Evolutionary conservation across 768 basidiomycete species (phyloP).

Genomic region (Boletus pseudopeckii): DNA sequence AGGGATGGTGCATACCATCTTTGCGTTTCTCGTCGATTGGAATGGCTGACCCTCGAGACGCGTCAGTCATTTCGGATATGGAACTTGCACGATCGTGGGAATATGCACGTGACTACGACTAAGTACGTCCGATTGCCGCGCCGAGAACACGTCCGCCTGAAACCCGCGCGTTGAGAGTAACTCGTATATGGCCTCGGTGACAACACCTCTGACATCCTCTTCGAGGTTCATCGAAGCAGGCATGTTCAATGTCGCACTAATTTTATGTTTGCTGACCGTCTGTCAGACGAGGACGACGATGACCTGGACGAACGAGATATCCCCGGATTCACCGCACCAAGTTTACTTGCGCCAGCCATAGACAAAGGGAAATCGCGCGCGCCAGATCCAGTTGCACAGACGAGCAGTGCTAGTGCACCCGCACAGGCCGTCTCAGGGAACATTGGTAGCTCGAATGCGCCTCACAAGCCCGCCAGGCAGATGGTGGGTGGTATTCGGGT

Average conservation of each 20-base stretch:
- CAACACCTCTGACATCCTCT: slow-evolving; percentile 54
- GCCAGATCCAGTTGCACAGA: slow-evolving; percentile 48
- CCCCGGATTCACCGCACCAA: slow-evolving; percentile 72
- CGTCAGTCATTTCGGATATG: slow-evolving; percentile 47
- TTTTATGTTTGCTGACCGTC: slow-evolving; percentile 1
- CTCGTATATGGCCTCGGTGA: slow-evolving; percentile 24
- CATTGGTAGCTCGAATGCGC: slow-evolving; percentile 53
- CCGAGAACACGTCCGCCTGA: slow-evolving; percentile 7
- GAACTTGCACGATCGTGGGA: slow-evolving; percentile 29
- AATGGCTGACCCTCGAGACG: slow-evolving; percentile 34
- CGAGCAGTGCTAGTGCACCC: slow-evolving; percentile 29
- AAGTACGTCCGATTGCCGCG: slow-evolving; percentile 7
- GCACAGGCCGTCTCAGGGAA: slow-evolving; percentile 60
- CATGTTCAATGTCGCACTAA: slow-evolving; percentile 19
- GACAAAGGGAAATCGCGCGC: slow-evolving; percentile 76
- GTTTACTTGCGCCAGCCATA: slow-evolving; percentile 42
- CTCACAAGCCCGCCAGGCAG: slow-evolving; percentile 48
- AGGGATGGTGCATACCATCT: slow-evolving; percentile 22
- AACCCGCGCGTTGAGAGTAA: neutral
- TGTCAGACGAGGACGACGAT: slow-evolving; percentile 63
- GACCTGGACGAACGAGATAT: slow-evolving; percentile 81
- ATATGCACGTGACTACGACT: slow-evolving; percentile 18
- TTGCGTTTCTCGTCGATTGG: slow-evolving; percentile 5
- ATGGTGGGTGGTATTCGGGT: slow-evolving; percentile 83
- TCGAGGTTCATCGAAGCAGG: slow-evolving; percentile 84